phyloP scores from a whole-genome alignment of 345 rosid species.

The Corchorus capsularis region DNA sequence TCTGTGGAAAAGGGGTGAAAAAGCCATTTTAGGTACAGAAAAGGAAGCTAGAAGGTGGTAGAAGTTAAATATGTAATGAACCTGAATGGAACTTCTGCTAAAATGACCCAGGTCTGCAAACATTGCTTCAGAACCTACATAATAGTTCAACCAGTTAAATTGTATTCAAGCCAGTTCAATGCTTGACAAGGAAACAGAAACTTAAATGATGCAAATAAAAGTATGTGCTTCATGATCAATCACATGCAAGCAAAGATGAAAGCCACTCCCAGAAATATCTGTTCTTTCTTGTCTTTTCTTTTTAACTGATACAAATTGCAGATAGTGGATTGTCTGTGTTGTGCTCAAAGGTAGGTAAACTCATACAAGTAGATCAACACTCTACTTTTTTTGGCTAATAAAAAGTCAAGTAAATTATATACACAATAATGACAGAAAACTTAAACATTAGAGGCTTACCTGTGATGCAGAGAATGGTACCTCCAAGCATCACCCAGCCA shows the following conservation, averaged over 20 bases:
- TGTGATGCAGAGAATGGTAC: slow-evolving; percentile 84
- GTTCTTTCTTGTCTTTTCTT: neutral
- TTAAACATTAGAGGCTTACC: slow-evolving; percentile 38
- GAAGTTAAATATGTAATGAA: neutral
- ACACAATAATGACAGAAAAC: neutral
- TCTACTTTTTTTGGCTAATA: neutral
- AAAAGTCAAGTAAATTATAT: neutral
- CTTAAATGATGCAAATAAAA: neutral
- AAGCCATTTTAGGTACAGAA: slow-evolving; percentile 1
- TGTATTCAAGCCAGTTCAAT: neutral
- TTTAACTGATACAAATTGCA: neutral
- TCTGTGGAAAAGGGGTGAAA: slow-evolving; percentile 40
- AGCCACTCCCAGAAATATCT: neutral
- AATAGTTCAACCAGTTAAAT: neutral
- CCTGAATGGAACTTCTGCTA: slow-evolving; percentile 63
- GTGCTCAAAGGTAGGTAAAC: neutral
- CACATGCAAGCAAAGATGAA: neutral
- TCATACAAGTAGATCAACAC: neutral
- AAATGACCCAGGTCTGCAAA: slow-evolving; percentile 96
- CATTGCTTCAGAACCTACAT: slow-evolving; percentile 82
- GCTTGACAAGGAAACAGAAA: neutral
- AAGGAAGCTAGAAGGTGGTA: neutral
- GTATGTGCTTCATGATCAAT: slow-evolving; percentile 7
- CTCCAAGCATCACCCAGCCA: slow-evolving; percentile 82
- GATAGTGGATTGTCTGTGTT: neutral